A percentile compares a stretch with the other conserved stretches of the same genome.
Conservation (phyloP, 208 protist species). For the Vickermania ingenoplastis region DNA sequence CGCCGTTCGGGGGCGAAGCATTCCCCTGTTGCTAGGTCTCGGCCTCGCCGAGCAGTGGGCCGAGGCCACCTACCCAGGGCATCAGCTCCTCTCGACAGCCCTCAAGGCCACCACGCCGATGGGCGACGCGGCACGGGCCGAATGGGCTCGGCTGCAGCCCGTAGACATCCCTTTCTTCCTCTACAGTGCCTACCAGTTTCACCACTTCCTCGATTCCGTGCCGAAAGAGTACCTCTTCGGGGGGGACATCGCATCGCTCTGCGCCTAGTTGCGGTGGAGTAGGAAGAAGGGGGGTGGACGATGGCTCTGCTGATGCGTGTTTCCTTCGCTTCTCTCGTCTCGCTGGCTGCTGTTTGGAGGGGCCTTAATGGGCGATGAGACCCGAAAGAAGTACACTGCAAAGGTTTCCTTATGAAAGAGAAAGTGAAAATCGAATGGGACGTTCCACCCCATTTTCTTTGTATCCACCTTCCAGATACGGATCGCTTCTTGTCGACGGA, state of each 20-base stretch:
- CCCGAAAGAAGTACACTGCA: too few relatives aligned
- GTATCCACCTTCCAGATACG: too few relatives aligned
- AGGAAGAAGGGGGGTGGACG: not conserved
- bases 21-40: slow-evolving; percentile 58
- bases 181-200: slow-evolving; percentile 74
- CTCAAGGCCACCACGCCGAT: slow-evolving; percentile 79
- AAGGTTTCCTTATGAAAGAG: too few relatives aligned
- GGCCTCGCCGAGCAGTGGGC: slow-evolving; percentile 73
- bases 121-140: slow-evolving; percentile 83
- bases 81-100: slow-evolving; percentile 70
- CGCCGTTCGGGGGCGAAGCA: slow-evolving; percentile 43
- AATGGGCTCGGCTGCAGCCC: slow-evolving; percentile 82
- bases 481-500: too few relatives aligned
- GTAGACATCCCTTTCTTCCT: slow-evolving; percentile 77
- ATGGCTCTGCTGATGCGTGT: not conserved
- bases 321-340: too few relatives aligned
- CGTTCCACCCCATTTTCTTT: too few relatives aligned
- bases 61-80: slow-evolving; percentile 73
- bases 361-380: too few relatives aligned
- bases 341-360: too few relatives aligned
- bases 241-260: slow-evolving; percentile 60
- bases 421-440: too few relatives aligned
- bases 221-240: slow-evolving; percentile 68
- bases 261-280: slow-evolving; percentile 19
- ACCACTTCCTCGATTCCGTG: slow-evolving; percentile 64